A percentile compares a stretch with the other conserved stretches of the same genome.
phyloP scores from a whole-genome alignment of 768 basidiomycete species.

The Termitomyces sp. region DNA sequence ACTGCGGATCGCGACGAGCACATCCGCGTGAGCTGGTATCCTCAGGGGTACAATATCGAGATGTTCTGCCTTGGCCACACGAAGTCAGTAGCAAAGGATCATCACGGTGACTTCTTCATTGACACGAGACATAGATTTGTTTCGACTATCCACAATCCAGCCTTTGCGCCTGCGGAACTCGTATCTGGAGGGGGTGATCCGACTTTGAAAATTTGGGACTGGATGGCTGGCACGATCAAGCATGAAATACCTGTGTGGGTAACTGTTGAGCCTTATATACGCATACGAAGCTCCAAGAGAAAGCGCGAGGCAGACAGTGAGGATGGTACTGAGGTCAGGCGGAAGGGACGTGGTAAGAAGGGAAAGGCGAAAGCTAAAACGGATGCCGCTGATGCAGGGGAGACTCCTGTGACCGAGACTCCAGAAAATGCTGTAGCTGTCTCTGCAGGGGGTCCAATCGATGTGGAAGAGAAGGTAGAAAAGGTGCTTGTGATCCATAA shows the following conservation, averaged over 20 bases:
- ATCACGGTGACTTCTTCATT: not conserved
- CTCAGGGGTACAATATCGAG: constrained; percentile 82
- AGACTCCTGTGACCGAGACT: not conserved
- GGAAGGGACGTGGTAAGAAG: constrained; percentile 20
- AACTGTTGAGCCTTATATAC: constrained; percentile 46
- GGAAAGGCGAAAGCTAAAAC: constrained; percentile 22
- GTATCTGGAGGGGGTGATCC: constrained; percentile 90
- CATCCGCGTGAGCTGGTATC: constrained; percentile 87
- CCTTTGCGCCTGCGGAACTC: constrained; percentile 40
- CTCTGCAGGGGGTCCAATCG: not conserved
- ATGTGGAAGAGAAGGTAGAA: constrained; percentile 18
- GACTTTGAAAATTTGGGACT: constrained; percentile 74
- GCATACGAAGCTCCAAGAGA: constrained; percentile 31
- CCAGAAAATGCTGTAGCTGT: not conserved
- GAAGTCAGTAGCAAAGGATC: constrained; percentile 45
- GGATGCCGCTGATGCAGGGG: not conserved
- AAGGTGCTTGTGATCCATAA: constrained; percentile 54
- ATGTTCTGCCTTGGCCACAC: constrained; percentile 82
- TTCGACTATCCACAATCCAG: constrained; percentile 73
- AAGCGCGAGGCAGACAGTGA: constrained; percentile 30
- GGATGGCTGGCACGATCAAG: constrained; percentile 57
- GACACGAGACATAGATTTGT: constrained; percentile 49
- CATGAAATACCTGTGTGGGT: constrained; percentile 50
- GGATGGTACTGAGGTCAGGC: constrained; percentile 18
- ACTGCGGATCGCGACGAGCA: constrained; percentile 96